Conservation (phyloP, 1,139 yeast species). For the Yamadazyma oceani region DNA sequence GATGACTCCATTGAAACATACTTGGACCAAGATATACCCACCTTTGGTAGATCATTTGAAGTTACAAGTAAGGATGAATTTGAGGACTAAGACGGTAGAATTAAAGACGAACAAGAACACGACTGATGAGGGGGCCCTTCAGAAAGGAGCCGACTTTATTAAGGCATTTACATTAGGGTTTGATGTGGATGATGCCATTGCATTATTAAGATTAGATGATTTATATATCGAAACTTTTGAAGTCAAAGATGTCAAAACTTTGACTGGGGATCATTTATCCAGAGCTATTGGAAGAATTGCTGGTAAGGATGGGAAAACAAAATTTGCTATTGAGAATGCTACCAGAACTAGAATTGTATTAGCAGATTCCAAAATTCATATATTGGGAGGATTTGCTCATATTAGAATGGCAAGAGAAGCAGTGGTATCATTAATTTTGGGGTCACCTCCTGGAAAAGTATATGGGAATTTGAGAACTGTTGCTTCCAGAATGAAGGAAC, state of each 20-base stretch:
- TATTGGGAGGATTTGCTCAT: constrained; percentile 94
- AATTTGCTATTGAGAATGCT: constrained; percentile 97
- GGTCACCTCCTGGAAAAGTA: constrained; percentile 98
- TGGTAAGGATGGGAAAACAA: constrained; percentile 98
- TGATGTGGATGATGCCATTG: constrained; percentile 96
- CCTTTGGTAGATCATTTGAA: constrained; percentile 94
- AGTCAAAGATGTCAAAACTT: constrained; percentile 92
- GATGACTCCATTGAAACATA: constrained; percentile 84
- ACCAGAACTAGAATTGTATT: constrained; percentile 96
- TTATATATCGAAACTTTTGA: constrained; percentile 96
- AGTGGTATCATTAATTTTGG: constrained; percentile 89
- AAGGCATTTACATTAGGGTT: constrained; percentile 95
- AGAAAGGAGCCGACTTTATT: constrained; percentile 95
- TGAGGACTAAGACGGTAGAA: constrained; percentile 81
- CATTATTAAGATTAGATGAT: constrained; percentile 89
- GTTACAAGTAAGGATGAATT: constrained; percentile 93
- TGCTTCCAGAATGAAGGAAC: constrained; percentile 95
- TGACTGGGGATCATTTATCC: constrained; percentile 92
- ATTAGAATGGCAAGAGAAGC: constrained; percentile 97
- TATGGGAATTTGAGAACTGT: constrained; percentile 96
- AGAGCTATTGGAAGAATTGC: constrained; percentile 99
- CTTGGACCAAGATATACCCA: constrained; percentile 93
- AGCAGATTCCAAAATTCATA: constrained; percentile 95
- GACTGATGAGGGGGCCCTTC: constrained; percentile 90
- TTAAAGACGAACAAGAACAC: constrained; percentile 78